These are phyloP conservation scores for Colletotrichum chlorophyti DNA, from an alignment of 2,329 filamentous ascomycete genomes.

Conservation along the genomic window DNA sequence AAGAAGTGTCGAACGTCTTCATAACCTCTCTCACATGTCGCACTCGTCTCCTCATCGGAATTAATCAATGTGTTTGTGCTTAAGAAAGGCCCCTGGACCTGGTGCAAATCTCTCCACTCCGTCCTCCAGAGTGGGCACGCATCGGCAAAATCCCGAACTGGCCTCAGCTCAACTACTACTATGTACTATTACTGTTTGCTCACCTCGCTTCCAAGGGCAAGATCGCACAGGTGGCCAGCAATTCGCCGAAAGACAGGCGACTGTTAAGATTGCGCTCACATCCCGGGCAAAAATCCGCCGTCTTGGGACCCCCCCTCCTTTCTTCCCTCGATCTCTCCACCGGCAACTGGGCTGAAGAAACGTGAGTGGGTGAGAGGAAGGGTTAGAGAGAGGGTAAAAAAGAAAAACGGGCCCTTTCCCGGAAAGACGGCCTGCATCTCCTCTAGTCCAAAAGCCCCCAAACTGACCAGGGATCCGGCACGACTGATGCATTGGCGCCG, in stretches of 20 bases:
- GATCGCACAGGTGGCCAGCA: neutral
- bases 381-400: neutral
- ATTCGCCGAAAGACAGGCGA: neutral
- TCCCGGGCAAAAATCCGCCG: neutral
- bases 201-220: neutral
- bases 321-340: slow-evolving; percentile 6
- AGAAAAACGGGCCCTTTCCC: neutral
- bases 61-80: neutral
- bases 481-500: slow-evolving; percentile 11
- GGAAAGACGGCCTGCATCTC: neutral
- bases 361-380: neutral
- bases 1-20: too few relatives aligned
- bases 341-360: slow-evolving; percentile 10
- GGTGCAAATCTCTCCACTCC: neutral
- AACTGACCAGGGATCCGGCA: neutral
- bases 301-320: neutral
- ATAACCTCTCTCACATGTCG: too few relatives aligned
- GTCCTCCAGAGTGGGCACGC: neutral
- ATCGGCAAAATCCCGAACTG: neutral
- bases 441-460: neutral
- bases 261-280: neutral
- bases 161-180: neutral
- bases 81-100: neutral
- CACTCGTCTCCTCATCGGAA: too few relatives aligned
- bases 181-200: too few relatives aligned